Evolutionary conservation across 176 grass and related monocot species (phyloP), one percentile per base, ranked within the genome.

Genomic region (Triticum urartu): DNA sequence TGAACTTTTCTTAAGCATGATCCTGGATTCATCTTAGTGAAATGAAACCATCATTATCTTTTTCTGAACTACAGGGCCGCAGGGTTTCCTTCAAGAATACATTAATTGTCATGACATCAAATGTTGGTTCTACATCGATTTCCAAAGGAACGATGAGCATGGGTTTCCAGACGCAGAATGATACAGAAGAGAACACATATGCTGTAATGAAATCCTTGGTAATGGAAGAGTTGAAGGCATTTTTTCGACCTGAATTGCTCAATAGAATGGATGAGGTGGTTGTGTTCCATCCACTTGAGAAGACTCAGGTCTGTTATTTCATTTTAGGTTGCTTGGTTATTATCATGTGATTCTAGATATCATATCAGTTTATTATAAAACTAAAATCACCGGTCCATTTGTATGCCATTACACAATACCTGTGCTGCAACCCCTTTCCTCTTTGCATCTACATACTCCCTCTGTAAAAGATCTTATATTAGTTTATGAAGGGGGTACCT

Each of bases 241-340:
- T 90, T 94, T 99, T 99, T 86, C 87, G 89, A 21, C 94, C 97
- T 21, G 97, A 99, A 83, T 75, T 99, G 85, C 90, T 99, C 17
- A 99, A 99, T 81, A 91, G 97, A 94, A 88, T 99, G 64, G 97
- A 99, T 81, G 97, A 99, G 79, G 87, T 97, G 62, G 94, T 99
- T 86, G 92, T 99, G 65, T 97, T 99, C 85, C 94, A 73, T 52
- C 86, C 94, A 58, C 94, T 99, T 25, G 92, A 97, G 91, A 96
- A 94, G 89, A 79, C 83, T 74, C 94, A 93, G 97, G 97, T 94
- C 6, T 73, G 82, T 82, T 64, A 21, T 77, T 85, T 73, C 15
- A 54, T 75, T 52, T 52, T 30, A 52, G 48, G 28, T 87, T 74
- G 4, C 65, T 87, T 58, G 48, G 10, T 79, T 47, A 7, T 32